Evolutionary conservation across 345 rosid genomes (phyloP), one percentile per base, ranked within the genome.

Genomic region (Geranium brycei): DNA sequence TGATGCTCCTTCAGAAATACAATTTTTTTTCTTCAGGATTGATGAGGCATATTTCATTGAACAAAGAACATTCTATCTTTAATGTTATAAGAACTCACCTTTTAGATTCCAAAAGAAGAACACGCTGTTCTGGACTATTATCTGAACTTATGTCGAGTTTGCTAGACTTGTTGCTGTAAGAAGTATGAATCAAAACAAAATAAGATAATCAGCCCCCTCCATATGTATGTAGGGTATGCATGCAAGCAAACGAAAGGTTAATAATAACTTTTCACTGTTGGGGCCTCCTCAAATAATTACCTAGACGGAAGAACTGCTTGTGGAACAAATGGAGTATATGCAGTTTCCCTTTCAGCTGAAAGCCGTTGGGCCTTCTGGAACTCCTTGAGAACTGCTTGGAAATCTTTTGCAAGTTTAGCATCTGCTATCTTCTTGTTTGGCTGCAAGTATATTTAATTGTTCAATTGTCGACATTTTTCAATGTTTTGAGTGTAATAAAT

Each of bases 281-380:
- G 53, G 53, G 53, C 14, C 13, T 19, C 51, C 41, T 47, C 53
- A 10, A 71, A 53, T 23, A 69, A n/a, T 69, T 76, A 91, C 96
- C 95, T 84, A 28, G 92, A 84, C 66, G 88, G 83, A 79, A 79
- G 76, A 65, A 18, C 74, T 41, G 75, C 74, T 77, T 87, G 89
- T 64, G 91, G 86, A 82, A 79, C 82, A 56, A 82, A 85, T 17
- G 96, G 89, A 68, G 95, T 69, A 64, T 87, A 92, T 1, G 95
- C 85, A 1, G 88, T 95, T 87, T 95, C 99, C 70, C 96, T 84
- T 80, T 88, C 96, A 55, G 97, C 95, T 18, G 99, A 89, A n/a
- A 93, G 87, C 80, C 92, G 84, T 61, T 93, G 97, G 62, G 97
- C 96, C 79, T 93, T 93, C 79, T 88, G 99, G 78, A 90, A 93